Evolutionary conservation across 176 grass and related monocot genomes (phyloP).

Genomic region (Tuctoria greenei): DNA sequence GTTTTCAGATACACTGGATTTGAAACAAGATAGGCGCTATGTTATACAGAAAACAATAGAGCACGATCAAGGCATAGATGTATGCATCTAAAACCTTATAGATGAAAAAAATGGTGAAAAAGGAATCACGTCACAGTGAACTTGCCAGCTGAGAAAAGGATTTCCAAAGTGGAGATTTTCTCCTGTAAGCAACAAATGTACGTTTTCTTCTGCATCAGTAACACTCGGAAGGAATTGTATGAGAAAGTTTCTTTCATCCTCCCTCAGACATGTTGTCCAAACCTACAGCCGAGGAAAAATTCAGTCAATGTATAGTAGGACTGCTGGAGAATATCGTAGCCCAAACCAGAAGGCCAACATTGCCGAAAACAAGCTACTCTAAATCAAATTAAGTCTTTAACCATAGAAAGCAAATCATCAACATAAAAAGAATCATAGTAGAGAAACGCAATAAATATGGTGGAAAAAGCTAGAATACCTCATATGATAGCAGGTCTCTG

Average conservation of each 20-base stretch:
- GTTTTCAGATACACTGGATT: background rate
- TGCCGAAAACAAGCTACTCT: background rate
- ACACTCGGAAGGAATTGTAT: conserved; percentile 58
- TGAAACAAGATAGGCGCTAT: background rate
- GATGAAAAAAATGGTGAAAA: background rate
- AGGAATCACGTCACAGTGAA: conserved; percentile 15
- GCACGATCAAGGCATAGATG: background rate
- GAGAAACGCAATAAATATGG: conserved; percentile 7
- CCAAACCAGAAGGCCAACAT: background rate
- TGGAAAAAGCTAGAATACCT: conserved; percentile 45
- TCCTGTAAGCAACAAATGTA: conserved; percentile 51
- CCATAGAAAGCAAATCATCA: background rate
- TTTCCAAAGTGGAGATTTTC: conserved; percentile 55
- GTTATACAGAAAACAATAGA: background rate
- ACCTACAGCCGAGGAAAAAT: conserved; percentile 45
- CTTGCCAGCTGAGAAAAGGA: conserved; percentile 61
- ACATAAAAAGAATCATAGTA: background rate
- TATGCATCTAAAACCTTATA: conserved; percentile 4
- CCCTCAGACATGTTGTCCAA: conserved; percentile 61
- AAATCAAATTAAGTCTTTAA: background rate
- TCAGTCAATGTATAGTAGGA: conserved; percentile 6
- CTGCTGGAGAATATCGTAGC: background rate
- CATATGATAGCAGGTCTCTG: conserved; percentile 66
- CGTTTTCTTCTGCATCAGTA: conserved; percentile 50
- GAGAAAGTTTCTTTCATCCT: conserved; percentile 64